These are phyloP conservation scores for Aotearoamyces nothofagi DNA, from an alignment of 2,329 filamentous ascomycete genomes.

Conservation along the genomic window DNA sequence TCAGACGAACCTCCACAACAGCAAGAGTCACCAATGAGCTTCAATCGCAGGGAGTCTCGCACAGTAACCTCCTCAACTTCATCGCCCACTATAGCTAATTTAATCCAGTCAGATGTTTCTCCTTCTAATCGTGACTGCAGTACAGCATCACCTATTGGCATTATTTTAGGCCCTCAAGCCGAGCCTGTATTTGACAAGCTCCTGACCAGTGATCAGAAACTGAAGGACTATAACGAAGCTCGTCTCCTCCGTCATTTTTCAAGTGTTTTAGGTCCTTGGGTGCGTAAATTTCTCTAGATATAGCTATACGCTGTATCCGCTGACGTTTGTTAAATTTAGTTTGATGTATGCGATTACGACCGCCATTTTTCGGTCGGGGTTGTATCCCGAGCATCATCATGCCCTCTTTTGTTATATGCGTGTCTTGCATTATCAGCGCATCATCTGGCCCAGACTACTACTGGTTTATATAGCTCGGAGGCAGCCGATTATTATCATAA, in stretches of 20 bases:
- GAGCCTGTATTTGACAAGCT: neutral
- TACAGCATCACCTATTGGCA: neutral
- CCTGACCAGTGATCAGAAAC: constrained; percentile 1
- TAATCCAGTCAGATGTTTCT: neutral
- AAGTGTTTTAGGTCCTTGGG: constrained; percentile 1
- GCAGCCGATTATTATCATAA: constrained; percentile 3
- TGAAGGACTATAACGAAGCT: constrained; percentile 1
- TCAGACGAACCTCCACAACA: neutral
- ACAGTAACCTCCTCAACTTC: neutral
- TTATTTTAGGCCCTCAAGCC: neutral
- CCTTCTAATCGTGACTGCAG: neutral
- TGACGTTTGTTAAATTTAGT: no score
- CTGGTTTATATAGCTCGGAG: neutral
- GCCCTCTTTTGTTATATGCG: constrained; percentile 2
- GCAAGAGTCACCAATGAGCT: neutral
- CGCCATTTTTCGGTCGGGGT: constrained; percentile 1
- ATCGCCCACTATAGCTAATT: neutral
- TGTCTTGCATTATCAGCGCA: constrained; percentile 2
- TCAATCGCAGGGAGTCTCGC: neutral
- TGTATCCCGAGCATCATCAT: constrained; percentile 1
- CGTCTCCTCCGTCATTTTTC: constrained; percentile 2
- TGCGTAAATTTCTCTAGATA: neutral
- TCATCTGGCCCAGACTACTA: constrained; percentile 1
- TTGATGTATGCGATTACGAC: constrained; percentile 1
- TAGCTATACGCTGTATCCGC: no score